Evolutionary conservation across 371 early-diverging fungal species (phyloP).

Genomic region (Rhizopus microsporus): DNA sequence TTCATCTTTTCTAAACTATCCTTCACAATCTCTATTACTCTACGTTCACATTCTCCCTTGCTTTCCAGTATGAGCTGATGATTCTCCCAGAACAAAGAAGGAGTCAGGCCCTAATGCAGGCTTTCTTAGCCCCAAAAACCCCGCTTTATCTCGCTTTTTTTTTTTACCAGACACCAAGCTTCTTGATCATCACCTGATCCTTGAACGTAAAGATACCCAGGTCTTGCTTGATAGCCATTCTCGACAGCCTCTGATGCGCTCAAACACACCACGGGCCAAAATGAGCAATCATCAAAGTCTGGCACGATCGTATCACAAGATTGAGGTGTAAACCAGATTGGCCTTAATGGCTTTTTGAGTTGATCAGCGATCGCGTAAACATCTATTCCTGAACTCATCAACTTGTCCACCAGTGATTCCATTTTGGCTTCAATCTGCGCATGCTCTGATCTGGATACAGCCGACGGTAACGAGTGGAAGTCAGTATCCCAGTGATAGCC

Average conservation of each 20-base stretch:
- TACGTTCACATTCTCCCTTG: constrained; percentile 48
- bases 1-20: constrained; percentile 6
- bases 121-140: neutral
- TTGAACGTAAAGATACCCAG: constrained; percentile 80
- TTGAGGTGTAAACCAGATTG: constrained; percentile 79
- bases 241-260: constrained; percentile 72
- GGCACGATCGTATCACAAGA: constrained; percentile 49
- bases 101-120: constrained; percentile 57
- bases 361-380: constrained; percentile 37
- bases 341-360: constrained; percentile 72
- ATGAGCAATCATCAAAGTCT: constrained; percentile 51
- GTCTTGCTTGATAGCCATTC: constrained; percentile 48
- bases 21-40: constrained; percentile 46
- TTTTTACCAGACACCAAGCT: constrained; percentile 69
- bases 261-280: constrained; percentile 71
- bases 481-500: constrained; percentile 51
- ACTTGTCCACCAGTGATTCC: constrained; percentile 57
- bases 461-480: constrained; percentile 67
- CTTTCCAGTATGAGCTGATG: constrained; percentile 46
- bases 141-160: neutral
- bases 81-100: constrained; percentile 74
- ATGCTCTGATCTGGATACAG: constrained; percentile 74
- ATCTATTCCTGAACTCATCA: constrained; percentile 62
- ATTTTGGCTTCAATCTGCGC: constrained; percentile 65
- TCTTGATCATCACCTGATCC: constrained; percentile 91